These are phyloP conservation scores for Croton setiger DNA, from an alignment of 441 rosid species.

Conservation along the genomic window DNA sequence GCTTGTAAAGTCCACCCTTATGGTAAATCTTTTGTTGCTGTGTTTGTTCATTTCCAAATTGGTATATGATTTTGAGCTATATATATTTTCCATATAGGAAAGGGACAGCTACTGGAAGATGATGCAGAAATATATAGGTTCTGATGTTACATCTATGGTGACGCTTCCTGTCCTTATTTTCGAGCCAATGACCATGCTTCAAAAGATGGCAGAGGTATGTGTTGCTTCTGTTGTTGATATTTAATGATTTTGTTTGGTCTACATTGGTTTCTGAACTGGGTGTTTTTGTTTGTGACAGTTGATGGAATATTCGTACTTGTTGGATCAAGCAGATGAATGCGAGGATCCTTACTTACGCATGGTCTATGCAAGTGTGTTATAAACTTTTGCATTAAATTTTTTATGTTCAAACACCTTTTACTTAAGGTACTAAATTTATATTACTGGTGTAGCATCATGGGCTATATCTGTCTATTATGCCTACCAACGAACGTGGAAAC, in stretches of 20 bases:
- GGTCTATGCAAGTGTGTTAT: slow-evolving; percentile 76
- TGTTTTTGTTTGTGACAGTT: slow-evolving; percentile 43
- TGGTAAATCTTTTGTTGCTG: neutral
- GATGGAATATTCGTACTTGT: slow-evolving; percentile 91
- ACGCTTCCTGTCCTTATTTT: slow-evolving; percentile 96
- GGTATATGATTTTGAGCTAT: neutral
- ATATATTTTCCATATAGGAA: slow-evolving; percentile 46
- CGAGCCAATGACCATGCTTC: slow-evolving; percentile 93
- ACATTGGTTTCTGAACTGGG: neutral
- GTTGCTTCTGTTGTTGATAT: neutral
- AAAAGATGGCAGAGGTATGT: slow-evolving; percentile 98
- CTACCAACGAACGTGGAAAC: slow-evolving; percentile 87
- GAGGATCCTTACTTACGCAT: slow-evolving; percentile 94
- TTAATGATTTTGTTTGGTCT: neutral
- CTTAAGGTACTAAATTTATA: neutral
- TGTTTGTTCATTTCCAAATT: neutral
- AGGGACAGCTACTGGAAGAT: slow-evolving; percentile 95
- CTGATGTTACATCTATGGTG: slow-evolving; percentile 97
- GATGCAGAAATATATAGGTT: slow-evolving; percentile 94
- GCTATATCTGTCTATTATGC: slow-evolving; percentile 86
- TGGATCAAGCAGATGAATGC: slow-evolving; percentile 87
- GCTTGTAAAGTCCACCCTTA: neutral
- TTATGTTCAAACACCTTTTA: neutral
- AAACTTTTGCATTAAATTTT: neutral
- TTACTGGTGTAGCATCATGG: slow-evolving; percentile 69